Percentiles rank a stretch among this genome's conserved stretches.
These are phyloP conservation scores for Sphagnurus paluster DNA, from an alignment of 1,284 basidiomycete species.

Conservation along the genomic window DNA sequence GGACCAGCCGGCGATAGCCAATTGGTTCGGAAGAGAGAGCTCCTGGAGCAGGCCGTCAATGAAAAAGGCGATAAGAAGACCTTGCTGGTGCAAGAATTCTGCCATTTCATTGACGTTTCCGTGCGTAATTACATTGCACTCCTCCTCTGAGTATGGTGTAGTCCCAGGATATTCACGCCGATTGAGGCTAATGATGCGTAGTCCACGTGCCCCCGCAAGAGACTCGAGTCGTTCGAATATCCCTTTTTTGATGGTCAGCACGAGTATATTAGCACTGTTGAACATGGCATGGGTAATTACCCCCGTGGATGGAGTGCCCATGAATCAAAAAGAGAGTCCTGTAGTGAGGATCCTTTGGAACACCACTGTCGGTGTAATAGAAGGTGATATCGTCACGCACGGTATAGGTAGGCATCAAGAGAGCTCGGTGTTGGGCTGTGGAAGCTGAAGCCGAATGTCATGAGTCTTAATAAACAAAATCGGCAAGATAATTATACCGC, in stretches of 20 bases:
- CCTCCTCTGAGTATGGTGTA: constrained; percentile 20
- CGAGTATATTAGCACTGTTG: neutral
- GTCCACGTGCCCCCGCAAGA: constrained; percentile 12
- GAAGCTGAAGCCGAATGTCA: no score
- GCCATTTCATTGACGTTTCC: constrained; percentile 16
- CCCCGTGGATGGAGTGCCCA: constrained; percentile 23
- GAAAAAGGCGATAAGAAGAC: constrained; percentile 19
- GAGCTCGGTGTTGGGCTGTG: neutral
- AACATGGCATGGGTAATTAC: constrained; percentile 7
- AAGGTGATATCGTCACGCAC: no score
- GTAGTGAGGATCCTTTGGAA: constrained; percentile 7
- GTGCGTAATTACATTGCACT: constrained; percentile 11
- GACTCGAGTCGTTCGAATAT: constrained; percentile 21
- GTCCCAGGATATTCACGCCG: constrained; percentile 25
- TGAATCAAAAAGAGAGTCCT: constrained; percentile 24
- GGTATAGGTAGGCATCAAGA: neutral
- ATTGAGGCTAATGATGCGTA: constrained; percentile 24
- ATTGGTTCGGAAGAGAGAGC: constrained; percentile 8
- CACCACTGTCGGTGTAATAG: constrained; percentile 13
- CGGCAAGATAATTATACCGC: no score
- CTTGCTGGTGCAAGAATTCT: constrained; percentile 18
- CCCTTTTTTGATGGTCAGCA: constrained; percentile 1
- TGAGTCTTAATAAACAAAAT: no score
- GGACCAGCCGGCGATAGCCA: constrained; percentile 9
- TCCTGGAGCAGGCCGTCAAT: constrained; percentile 20